Conservation (phyloP, 805 yeast species). For the Candida germanica region DNA sequence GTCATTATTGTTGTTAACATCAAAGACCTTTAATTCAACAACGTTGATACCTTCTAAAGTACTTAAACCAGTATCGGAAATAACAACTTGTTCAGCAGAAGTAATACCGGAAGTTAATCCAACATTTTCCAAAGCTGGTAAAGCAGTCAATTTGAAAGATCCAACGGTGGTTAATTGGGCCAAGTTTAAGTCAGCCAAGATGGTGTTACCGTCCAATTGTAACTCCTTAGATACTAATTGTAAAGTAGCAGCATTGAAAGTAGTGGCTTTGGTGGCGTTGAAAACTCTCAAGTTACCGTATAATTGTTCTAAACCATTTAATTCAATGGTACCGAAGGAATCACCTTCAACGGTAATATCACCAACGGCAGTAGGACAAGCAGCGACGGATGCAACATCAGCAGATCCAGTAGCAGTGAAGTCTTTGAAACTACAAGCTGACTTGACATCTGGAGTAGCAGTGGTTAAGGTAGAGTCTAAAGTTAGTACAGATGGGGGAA, state of each 20-base stretch:
- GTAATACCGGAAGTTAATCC: conserved; percentile 69
- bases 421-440: conserved; percentile 60
- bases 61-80: conserved; percentile 72
- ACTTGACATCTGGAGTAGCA: conserved; percentile 53
- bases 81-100: conserved; percentile 64
- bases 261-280: conserved; percentile 60
- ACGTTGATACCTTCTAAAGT: conserved; percentile 65
- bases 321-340: conserved; percentile 53
- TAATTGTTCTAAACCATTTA: conserved; percentile 73
- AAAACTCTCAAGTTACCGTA: conserved; percentile 69
- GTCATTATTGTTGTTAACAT: conserved; percentile 88
- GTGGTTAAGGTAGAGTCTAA: conserved; percentile 45
- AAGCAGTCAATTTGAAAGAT: conserved; percentile 71
- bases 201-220: conserved; percentile 58
- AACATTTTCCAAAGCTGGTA: conserved; percentile 75
- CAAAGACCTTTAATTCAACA: conserved; percentile 46
- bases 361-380: conserved; percentile 81
- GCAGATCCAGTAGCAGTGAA: conserved; percentile 77
- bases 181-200: conserved; percentile 64
- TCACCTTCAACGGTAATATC: conserved; percentile 67
- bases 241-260: conserved; percentile 77
- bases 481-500: conserved; percentile 4
- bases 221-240: conserved; percentile 72
- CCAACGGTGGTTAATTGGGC: conserved; percentile 83
- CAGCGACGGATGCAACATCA: conserved; percentile 68